These are phyloP conservation scores for Sporothrix sp. DNA, from an alignment of 2,329 filamentous ascomycete species.

Conservation along the genomic window DNA sequence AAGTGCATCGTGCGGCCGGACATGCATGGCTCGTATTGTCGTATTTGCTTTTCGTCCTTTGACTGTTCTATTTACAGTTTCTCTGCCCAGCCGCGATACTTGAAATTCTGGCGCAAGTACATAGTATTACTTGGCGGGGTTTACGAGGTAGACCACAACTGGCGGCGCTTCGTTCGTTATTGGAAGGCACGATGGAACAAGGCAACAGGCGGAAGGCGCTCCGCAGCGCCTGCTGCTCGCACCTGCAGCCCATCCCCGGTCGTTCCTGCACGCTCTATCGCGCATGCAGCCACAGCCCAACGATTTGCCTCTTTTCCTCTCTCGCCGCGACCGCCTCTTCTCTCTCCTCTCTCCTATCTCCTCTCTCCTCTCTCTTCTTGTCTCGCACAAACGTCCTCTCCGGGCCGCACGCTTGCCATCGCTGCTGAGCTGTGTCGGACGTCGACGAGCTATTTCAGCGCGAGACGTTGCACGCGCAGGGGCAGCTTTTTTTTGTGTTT, in stretches of 20 bases:
- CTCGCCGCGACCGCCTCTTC: no score
- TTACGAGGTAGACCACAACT: no score
- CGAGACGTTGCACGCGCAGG: background rate
- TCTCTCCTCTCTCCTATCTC: background rate
- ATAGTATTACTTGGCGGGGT: no score
- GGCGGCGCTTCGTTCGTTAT: no score
- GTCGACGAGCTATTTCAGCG: no score
- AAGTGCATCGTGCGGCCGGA: no score
- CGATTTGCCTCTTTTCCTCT: background rate
- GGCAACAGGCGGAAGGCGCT: background rate
- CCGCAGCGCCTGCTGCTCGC: slow-evolving; percentile 1
- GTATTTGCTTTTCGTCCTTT: no score
- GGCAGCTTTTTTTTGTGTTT: background rate
- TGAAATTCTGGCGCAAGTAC: no score
- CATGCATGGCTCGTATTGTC: no score
- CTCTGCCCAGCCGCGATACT: no score
- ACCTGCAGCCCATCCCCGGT: background rate
- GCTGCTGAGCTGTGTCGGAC: no score
- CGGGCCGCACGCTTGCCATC: background rate
- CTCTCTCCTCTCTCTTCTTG: background rate
- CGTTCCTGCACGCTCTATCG: background rate
- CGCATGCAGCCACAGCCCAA: background rate
- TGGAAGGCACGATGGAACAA: background rate
- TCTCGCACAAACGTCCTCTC: background rate
- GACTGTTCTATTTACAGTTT: no score